phyloP scores from a whole-genome alignment of 352 stramenopile genomes.

The Thalassiosira ordinaria region DNA sequence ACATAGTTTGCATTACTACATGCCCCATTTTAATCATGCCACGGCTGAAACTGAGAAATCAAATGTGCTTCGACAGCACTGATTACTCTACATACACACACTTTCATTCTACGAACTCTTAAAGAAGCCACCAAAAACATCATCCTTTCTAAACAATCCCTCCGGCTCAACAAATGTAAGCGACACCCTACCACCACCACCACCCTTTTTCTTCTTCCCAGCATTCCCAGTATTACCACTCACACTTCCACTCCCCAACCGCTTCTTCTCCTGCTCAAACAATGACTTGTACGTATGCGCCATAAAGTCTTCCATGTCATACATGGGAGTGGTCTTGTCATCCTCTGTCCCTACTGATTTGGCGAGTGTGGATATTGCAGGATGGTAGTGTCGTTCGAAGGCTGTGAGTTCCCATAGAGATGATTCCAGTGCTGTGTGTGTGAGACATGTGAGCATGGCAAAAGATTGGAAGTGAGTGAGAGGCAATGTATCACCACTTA shows the following conservation, averaged over 20 bases:
- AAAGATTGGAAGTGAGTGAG: no score
- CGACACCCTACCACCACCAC: conserved; percentile 54
- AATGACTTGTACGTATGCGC: conserved; percentile 79
- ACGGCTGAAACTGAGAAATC: no score
- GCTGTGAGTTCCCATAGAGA: conserved; percentile 95
- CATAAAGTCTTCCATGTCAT: conserved; percentile 82
- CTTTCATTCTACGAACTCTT: conserved; percentile 28
- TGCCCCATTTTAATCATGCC: no score
- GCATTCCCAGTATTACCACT: background rate
- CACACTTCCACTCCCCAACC: conserved; percentile 9
- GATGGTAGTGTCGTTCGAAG: conserved; percentile 94
- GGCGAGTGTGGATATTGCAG: conserved; percentile 90
- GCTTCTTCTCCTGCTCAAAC: conserved; percentile 82
- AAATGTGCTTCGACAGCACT: no score
- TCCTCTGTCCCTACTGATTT: conserved; percentile 88
- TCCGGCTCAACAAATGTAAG: conserved; percentile 74
- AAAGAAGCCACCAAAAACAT: conserved; percentile 71
- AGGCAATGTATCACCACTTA: no score
- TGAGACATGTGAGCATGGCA: background rate
- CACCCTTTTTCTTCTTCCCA: conserved; percentile 41
- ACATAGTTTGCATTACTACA: no score
- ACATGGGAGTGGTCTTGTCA: conserved; percentile 66
- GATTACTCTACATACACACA: no score
- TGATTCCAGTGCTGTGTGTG: conserved; percentile 87
- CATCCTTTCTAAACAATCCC: conserved; percentile 68